Percentiles rank a stretch among this genome's conserved stretches.
phyloP scores from a whole-genome alignment of 345 rosid species.

The thale cress (Arabidopsis thaliana) region DNA sequence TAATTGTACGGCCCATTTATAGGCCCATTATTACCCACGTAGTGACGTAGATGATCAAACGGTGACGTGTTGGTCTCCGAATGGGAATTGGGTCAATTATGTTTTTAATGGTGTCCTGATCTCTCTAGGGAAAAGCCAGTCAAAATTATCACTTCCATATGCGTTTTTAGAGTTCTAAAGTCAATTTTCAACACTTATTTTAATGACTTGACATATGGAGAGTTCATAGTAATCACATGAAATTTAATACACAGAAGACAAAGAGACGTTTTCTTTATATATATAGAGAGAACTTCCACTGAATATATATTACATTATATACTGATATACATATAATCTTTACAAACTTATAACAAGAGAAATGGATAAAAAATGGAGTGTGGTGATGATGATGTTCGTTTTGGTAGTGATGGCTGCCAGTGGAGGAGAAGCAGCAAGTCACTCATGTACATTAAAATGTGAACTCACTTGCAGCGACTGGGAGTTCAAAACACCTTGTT shows the following conservation, averaged over 20 bases:
- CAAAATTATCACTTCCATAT: neutral
- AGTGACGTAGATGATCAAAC: neutral
- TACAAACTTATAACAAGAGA: neutral
- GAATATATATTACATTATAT: neutral
- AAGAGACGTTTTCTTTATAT: slow-evolving; percentile 1
- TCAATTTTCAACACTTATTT: slow-evolving; percentile 15
- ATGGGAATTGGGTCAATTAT: neutral
- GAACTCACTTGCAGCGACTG: neutral
- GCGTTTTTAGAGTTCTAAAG: neutral
- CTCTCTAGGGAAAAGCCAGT: neutral
- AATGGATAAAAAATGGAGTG: slow-evolving; percentile 16
- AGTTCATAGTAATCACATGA: neutral
- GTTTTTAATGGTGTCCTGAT: neutral
- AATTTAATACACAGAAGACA: neutral
- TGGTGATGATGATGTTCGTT: neutral
- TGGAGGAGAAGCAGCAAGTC: slow-evolving; percentile 1
- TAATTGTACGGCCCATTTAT: neutral
- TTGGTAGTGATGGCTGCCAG: slow-evolving; percentile 11
- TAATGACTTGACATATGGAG: neutral
- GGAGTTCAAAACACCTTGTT: neutral
- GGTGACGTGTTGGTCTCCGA: neutral
- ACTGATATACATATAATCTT: neutral
- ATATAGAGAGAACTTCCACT: slow-evolving; percentile 1
- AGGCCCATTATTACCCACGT: neutral
- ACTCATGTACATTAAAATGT: neutral